phyloP scores from a whole-genome alignment of 2,329 filamentous ascomycete genomes.

The Rutstroemia sp. region DNA sequence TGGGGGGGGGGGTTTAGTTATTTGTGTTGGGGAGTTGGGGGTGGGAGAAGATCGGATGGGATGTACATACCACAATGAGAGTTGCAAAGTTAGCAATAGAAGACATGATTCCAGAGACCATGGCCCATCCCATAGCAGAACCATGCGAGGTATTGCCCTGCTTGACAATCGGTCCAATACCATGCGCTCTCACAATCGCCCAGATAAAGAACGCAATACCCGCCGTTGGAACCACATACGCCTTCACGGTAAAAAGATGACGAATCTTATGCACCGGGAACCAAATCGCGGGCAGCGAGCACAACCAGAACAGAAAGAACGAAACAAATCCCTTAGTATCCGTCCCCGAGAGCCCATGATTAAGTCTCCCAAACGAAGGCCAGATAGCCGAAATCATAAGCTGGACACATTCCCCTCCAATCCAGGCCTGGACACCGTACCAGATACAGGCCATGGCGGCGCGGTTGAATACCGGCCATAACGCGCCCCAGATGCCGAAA shows the following conservation, averaged over 20 bases:
- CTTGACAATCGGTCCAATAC: constrained; percentile 73
- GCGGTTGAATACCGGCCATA: constrained; percentile 86
- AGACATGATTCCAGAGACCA: constrained; percentile 81
- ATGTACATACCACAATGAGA: constrained; percentile 54
- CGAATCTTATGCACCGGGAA: constrained; percentile 84
- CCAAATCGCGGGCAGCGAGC: constrained; percentile 77
- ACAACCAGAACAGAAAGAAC: constrained; percentile 83
- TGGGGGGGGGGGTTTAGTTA: background rate
- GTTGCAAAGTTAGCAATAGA: constrained; percentile 88
- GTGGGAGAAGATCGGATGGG: background rate
- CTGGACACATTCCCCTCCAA: constrained; percentile 77
- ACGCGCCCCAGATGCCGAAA: constrained; percentile 81
- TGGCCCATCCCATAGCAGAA: constrained; percentile 67
- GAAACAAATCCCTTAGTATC: constrained; percentile 68
- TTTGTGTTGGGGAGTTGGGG: background rate
- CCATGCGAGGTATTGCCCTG: constrained; percentile 58
- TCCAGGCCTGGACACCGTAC: constrained; percentile 82
- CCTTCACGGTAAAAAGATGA: constrained; percentile 86
- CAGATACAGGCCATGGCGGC: constrained; percentile 77
- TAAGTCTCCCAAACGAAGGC: constrained; percentile 51
- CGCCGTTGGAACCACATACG: constrained; percentile 75
- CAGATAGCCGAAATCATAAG: constrained; percentile 86
- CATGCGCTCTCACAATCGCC: constrained; percentile 74
- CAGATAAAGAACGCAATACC: constrained; percentile 83
- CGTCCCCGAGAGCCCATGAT: constrained; percentile 68